Evolutionary conservation across 179 eudicot genomes (phyloP).

Genomic region (Heliamphora pulchella): DNA sequence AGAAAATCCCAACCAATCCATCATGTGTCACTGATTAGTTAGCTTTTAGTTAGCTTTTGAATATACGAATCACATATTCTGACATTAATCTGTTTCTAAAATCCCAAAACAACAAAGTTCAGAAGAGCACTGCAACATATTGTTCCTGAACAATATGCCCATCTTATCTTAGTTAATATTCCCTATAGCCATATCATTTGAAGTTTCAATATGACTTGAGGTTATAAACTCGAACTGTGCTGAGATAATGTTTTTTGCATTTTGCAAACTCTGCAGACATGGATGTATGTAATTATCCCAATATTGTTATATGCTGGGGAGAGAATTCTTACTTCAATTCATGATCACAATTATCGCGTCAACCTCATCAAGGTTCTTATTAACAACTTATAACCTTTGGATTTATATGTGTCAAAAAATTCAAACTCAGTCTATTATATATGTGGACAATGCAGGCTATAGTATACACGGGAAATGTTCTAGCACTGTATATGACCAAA

Average conservation of each 20-base stretch:
- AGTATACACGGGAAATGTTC: constrained; percentile 73
- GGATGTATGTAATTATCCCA: constrained; percentile 85
- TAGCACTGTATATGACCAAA: constrained; percentile 84
- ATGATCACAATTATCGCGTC: constrained; percentile 57
- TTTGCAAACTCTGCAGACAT: constrained; percentile 51
- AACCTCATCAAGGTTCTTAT: constrained; percentile 53
- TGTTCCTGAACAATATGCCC: neutral
- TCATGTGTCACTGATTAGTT: too few relatives aligned
- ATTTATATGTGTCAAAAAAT: neutral
- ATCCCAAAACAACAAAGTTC: neutral
- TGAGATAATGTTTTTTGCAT: neutral
- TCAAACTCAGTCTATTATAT: neutral
- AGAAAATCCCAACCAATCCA: neutral
- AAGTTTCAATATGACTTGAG: neutral
- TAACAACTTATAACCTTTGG: neutral
- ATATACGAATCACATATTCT: neutral
- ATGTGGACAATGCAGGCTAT: constrained; percentile 52
- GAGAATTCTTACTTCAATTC: constrained; percentile 48
- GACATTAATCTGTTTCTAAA: neutral
- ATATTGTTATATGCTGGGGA: constrained; percentile 55
- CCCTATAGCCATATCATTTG: neutral
- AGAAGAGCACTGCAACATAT: neutral
- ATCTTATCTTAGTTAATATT: neutral
- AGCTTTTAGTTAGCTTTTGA: neutral
- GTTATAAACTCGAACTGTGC: neutral